Evolutionary conservation across 2,329 filamentous ascomycete species (phyloP).

Genomic region (Alternaria burnsii): DNA sequence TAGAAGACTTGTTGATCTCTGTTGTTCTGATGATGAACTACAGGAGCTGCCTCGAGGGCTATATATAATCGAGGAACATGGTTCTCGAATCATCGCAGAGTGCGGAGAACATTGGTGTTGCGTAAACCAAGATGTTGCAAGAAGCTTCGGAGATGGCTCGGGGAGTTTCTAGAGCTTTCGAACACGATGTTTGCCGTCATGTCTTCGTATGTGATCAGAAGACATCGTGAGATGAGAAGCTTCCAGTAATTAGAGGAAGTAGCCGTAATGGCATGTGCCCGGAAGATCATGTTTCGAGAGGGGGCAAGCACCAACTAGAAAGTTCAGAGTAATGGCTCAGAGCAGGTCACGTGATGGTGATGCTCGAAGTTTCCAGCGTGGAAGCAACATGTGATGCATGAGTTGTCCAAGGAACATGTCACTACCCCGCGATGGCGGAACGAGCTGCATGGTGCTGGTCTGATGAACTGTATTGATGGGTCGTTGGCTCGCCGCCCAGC

Average conservation of each 20-base stretch:
- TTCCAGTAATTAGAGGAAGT: slow-evolving; percentile 2
- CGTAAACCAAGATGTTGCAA: slow-evolving; percentile 19
- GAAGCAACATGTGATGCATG: background rate
- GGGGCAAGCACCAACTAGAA: slow-evolving; percentile 12
- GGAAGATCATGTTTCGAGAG: slow-evolving; percentile 1
- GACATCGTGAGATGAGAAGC: slow-evolving; percentile 5
- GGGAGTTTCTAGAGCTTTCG: slow-evolving; percentile 34
- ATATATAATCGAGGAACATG: slow-evolving; percentile 40
- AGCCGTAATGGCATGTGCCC: slow-evolving; percentile 1
- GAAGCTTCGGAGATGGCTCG: slow-evolving; percentile 35
- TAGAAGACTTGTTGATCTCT: slow-evolving; percentile 40
- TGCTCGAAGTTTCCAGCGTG: background rate
- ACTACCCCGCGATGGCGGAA: background rate
- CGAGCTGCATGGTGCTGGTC: background rate
- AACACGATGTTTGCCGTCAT: slow-evolving; percentile 22
- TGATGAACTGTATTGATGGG: background rate
- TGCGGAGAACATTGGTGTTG: slow-evolving; percentile 14
- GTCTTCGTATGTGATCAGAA: slow-evolving; percentile 6
- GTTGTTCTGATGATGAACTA: slow-evolving; percentile 38
- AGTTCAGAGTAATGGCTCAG: slow-evolving; percentile 9
- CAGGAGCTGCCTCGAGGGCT: slow-evolving; percentile 11
- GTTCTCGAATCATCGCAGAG: slow-evolving; percentile 41
- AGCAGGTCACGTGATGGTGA: slow-evolving; percentile 23
- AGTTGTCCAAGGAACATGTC: background rate
- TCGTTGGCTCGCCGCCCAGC: background rate